Conservation (phyloP, 768 basidiomycete genomes). For the Russula earlei region DNA sequence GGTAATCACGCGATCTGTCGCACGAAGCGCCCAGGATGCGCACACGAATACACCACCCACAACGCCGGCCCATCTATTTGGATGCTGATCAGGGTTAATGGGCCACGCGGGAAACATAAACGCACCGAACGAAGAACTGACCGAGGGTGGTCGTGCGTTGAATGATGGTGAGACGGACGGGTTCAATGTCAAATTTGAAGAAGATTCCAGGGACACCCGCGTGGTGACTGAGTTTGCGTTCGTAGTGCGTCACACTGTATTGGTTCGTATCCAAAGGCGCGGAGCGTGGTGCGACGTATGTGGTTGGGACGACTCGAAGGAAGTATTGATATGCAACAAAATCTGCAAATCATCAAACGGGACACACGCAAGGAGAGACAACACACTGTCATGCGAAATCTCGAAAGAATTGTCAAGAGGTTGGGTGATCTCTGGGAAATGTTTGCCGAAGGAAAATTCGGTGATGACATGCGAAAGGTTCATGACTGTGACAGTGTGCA, state of each 20-base stretch:
- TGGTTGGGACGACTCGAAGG: constrained; percentile 91
- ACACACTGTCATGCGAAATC: constrained; percentile 56
- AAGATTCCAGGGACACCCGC: constrained; percentile 87
- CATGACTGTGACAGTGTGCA: constrained; percentile 55
- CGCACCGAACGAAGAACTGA: constrained; percentile 67
- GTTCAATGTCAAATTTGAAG: constrained; percentile 97
- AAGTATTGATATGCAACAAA: constrained; percentile 93
- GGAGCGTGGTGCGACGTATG: constrained; percentile 71
- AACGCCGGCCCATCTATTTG: constrained; percentile 68
- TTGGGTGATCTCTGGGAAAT: constrained; percentile 92
- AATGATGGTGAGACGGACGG: constrained; percentile 72
- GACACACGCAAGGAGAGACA: background rate
- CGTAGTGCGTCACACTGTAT: constrained; percentile 93
- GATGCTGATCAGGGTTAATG: background rate
- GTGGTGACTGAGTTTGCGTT: constrained; percentile 62
- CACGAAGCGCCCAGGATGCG: constrained; percentile 39
- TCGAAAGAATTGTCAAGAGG: constrained; percentile 90
- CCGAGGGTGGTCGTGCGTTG: constrained; percentile 80
- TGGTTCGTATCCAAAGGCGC: constrained; percentile 64
- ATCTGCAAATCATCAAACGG: constrained; percentile 33
- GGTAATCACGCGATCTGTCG: constrained; percentile 42
- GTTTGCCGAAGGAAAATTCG: constrained; percentile 94
- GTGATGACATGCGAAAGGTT: constrained; percentile 94
- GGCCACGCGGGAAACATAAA: background rate
- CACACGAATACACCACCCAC: constrained; percentile 88